Evolutionary conservation across 192 early-diverging fungal species (phyloP).

Genomic region (Backusella liffmaniae): DNA sequence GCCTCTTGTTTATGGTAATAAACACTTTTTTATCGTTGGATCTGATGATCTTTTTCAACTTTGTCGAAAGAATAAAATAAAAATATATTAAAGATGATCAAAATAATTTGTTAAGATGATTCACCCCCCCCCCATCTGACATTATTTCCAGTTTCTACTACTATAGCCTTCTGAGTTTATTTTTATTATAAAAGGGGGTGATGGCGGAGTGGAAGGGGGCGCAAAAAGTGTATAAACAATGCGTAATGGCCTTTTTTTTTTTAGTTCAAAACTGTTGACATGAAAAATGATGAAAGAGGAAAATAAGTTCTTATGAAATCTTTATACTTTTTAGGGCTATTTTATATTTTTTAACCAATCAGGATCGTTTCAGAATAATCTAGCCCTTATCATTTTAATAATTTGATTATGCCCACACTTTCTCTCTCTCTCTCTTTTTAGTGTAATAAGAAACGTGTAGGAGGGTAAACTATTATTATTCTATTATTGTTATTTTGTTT

Average conservation of each 20-base stretch:
- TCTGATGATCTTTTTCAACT: background rate
- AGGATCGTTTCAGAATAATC: background rate
- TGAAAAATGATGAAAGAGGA: background rate
- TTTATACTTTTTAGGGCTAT: background rate
- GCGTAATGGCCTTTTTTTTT: background rate
- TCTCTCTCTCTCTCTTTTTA: background rate
- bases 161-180: background rate
- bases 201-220: too few relatives aligned
- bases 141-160: background rate
- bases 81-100: too few relatives aligned
- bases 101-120: too few relatives aligned
- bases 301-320: background rate
- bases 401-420: background rate
- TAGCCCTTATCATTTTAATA: background rate
- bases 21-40: background rate
- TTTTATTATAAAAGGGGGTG: background rate
- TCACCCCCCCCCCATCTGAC: background rate
- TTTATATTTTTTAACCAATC: background rate
- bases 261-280: background rate
- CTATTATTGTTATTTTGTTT: background rate
- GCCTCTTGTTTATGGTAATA: background rate
- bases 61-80: background rate
- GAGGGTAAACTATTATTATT: background rate
- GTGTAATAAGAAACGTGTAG: too few relatives aligned
- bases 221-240: background rate